phyloP scores from a whole-genome alignment of 2,329 filamentous ascomycete genomes.

The Tolypocladium nubicola region DNA sequence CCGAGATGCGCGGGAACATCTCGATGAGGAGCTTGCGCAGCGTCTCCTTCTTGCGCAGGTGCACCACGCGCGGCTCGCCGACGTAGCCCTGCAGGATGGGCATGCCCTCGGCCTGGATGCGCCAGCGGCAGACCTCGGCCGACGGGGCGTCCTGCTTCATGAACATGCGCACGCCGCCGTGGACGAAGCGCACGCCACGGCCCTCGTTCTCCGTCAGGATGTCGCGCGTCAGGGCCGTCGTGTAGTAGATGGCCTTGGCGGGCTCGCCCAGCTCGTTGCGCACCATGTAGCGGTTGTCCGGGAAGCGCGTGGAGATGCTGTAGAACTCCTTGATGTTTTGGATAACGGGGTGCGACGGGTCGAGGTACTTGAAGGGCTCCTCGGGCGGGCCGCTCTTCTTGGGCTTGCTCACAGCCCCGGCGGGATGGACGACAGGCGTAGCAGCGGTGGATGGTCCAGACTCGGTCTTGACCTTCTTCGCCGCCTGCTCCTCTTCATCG shows the following conservation, averaged over 20 bases:
- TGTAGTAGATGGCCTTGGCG: slow-evolving; percentile 95
- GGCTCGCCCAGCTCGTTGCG: slow-evolving; percentile 83
- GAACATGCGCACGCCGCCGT: slow-evolving; percentile 97
- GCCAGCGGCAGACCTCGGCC: slow-evolving; percentile 80
- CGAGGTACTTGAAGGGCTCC: slow-evolving; percentile 90
- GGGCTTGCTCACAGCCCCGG: slow-evolving; percentile 19
- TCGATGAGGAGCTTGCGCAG: slow-evolving; percentile 76
- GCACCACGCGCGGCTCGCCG: slow-evolving; percentile 64
- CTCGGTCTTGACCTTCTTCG: slow-evolving; percentile 40
- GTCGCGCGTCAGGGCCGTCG: slow-evolving; percentile 70
- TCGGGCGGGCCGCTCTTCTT: slow-evolving; percentile 52
- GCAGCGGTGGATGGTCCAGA: slow-evolving; percentile 6
- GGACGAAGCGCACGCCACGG: slow-evolving; percentile 86
- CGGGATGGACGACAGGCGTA: slow-evolving; percentile 4
- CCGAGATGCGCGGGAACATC: slow-evolving; percentile 88
- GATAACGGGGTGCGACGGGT: slow-evolving; percentile 64
- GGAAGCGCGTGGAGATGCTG: slow-evolving; percentile 72
- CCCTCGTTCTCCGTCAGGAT: slow-evolving; percentile 84
- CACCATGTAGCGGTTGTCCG: slow-evolving; percentile 87
- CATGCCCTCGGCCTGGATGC: slow-evolving; percentile 91
- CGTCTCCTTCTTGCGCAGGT: slow-evolving; percentile 66
- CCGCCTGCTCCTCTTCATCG: slow-evolving; percentile 25
- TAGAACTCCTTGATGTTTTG: slow-evolving; percentile 75
- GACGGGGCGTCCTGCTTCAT: slow-evolving; percentile 93
- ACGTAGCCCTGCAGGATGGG: slow-evolving; percentile 87